Conservation (phyloP, 371 early-diverging fungal genomes). For the Blakeslea trispora region DNA sequence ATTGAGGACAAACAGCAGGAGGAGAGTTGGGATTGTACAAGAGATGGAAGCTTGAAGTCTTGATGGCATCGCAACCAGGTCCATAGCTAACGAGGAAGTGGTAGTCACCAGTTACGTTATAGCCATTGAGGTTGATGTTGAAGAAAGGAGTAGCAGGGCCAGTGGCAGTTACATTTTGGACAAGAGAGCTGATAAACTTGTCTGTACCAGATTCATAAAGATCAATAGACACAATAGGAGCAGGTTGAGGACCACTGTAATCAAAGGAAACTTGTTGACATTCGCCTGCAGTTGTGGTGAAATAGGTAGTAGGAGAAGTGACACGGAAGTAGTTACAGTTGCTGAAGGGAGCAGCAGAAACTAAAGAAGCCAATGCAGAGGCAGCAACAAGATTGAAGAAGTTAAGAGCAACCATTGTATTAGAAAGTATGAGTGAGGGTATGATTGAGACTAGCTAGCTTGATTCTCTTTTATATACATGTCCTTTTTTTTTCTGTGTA, state of each 20-base stretch:
- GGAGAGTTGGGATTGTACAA: constrained; percentile 34
- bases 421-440: background rate
- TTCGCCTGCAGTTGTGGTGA: constrained; percentile 34
- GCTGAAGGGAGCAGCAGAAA: constrained; percentile 22
- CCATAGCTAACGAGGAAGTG: constrained; percentile 32
- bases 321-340: constrained; percentile 34
- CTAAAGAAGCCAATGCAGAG: constrained; percentile 7
- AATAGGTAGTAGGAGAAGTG: constrained; percentile 34
- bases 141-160: constrained; percentile 23
- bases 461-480: too few relatives aligned
- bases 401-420: constrained; percentile 10
- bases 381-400: constrained; percentile 7
- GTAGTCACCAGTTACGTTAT: constrained; percentile 23
- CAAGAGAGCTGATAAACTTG: constrained; percentile 18
- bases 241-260: constrained; percentile 13
- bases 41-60: constrained; percentile 27
- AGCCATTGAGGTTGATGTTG: constrained; percentile 20
- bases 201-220: constrained; percentile 23
- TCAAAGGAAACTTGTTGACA: constrained; percentile 39
- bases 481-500: too few relatives aligned
- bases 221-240: constrained; percentile 23
- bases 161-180: constrained; percentile 11
- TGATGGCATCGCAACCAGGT: constrained; percentile 20
- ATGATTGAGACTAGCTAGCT: too few relatives aligned
- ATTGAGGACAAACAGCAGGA: constrained; percentile 16